Evolutionary conservation across 306 rosid species (phyloP), one percentile per base, ranked within the genome.

Genomic region (Geum urbanum): DNA sequence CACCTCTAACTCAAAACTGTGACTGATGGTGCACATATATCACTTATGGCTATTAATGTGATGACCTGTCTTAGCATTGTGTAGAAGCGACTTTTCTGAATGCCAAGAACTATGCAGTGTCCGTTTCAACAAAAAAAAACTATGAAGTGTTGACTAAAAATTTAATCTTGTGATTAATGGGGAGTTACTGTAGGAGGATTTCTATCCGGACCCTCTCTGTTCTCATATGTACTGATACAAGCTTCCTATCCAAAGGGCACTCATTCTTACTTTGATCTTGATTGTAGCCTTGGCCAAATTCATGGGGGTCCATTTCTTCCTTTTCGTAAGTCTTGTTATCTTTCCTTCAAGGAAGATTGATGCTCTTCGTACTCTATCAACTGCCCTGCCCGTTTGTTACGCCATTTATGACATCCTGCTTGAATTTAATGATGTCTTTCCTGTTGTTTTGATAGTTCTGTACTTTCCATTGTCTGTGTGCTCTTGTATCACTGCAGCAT

Each of bases 281-380:
- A 69, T 35, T 46, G 32, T 67, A 24, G 35, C 59, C 4, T 8
- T 39, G 49, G 66, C 66, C 66, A 61, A 14, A 44, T n/a, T 43
- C 45, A 32, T 59, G 19, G 44, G 77, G 67, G 67, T 63, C 82
- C 69, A 49, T 56, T 45, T 66, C 41, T 45, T 54, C 68, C 46
- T 9, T 58, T 66, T 45, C 65, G 46, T 13, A 49, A n/a, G 6
- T 72, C 54, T 58, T 35, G 66, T 55, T 51, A 15, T 49, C 48
- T 78, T 59, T 60, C 74, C 46, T 61, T 52, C 54, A 67, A 59
- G 61, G 50, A 54, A 52, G 69, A 41, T 51, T 11, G 41, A 51
- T 4, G 66, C 58, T 60, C 56, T 59, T 9, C 45, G 18, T 46
- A 61, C 18, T 67, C 65, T 40, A 14, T 18, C 50, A 50, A 55